Base-by-base conservation (phyloP, 2,329 filamentous ascomycete species). In the Sclerotinia subarctica region DNA sequence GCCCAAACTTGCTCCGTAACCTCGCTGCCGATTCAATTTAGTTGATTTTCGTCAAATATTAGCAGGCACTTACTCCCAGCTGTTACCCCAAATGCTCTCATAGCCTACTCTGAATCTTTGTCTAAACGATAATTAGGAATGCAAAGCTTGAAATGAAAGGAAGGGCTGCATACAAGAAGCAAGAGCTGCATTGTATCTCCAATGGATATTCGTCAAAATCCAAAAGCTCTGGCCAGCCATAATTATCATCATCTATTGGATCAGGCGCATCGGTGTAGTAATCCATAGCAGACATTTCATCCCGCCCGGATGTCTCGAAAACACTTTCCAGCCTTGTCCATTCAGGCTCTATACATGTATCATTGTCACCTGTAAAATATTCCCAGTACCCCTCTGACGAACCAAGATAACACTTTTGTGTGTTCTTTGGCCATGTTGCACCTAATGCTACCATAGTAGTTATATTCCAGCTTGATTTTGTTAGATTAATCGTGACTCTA, bases 1-100 rank as follows among this genome's bases (percentile, higher is more conserved):
- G 51, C 51, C 51, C 51, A 53, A 53, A 53, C 51, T 26, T 53
- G 51, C 26, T 53, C 51, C 51, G 26, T 53, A 26, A 53, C 51
- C 32, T 53, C 51, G 32, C 51, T 53, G 51, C 21, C 19, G 26
- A 53, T 32, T 15, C 19, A 32, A 7, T 32, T 53, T 10, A 53
- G 26, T 53, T 32, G 2, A 52, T 52, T 52, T 29, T 26, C 29
- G 19, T 19, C 51, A 26, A 53, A 32, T 19, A 32, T 32, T 35
- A 35, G 51, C 26, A 32, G 51, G 19, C 32, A 53, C 51, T 32
- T 53, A 53, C 51, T 53, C 51, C 51, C 51, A 53, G 51, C 26
- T 32, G 26, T 53, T 32, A 5, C 51, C 51, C 26, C 51, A 53
- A 8, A 26, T 1, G 32, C 51, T 53, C 32, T 53, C 51, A 53